Evolutionary conservation across 768 basidiomycete genomes (phyloP), one percentile per base, ranked within the genome.

Genomic region (Brasilioporus rufonigricans): DNA sequence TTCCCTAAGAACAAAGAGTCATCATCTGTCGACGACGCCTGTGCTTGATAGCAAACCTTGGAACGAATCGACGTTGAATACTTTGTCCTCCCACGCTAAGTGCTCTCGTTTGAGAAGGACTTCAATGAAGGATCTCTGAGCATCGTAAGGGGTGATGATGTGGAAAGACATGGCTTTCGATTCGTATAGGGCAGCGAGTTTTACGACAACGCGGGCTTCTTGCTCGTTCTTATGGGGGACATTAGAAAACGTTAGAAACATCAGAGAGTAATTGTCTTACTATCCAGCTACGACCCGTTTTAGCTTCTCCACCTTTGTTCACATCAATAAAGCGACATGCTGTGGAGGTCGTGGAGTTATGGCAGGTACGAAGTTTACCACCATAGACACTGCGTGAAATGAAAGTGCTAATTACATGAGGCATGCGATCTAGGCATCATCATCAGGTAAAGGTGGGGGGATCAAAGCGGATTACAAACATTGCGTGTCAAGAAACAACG

Each of bases 81-180:
- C 81, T 52, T 77, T 91, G 64, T 90, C 80, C 36, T 77, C 69
- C 84, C 83, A 87, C 0, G 66, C 33, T 6, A 92, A 64, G 0
- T 70, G 71, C 14, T 67, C 71, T 1, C 45, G 39, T 61, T 82
- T 77, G 67, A 93, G 80, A 6, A 56, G 61, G 1, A 66, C 61
- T 67, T 91, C 88, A 63, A 93, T 79, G 14, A 61, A 53, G 50
- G 64, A 76, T 16, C 87, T 73, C 64, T 93, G 91, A 1, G 75
- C 82, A 63, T 88, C 87, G 73, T 93, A 93, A 0, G 90, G 91
- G 6, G 87, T 91, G 45, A 93, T 86, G 49, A 93, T 81, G 44
- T 79, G 76, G 71, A 79, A 91, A 3, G 72, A 69, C 61, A 73
- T 77, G 0, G 65, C 60, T 51, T 74, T 67, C 2, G 72, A 67